These are phyloP conservation scores for Prunus yedoensis DNA, from an alignment of 331 rosid species.

Conservation along the genomic window DNA sequence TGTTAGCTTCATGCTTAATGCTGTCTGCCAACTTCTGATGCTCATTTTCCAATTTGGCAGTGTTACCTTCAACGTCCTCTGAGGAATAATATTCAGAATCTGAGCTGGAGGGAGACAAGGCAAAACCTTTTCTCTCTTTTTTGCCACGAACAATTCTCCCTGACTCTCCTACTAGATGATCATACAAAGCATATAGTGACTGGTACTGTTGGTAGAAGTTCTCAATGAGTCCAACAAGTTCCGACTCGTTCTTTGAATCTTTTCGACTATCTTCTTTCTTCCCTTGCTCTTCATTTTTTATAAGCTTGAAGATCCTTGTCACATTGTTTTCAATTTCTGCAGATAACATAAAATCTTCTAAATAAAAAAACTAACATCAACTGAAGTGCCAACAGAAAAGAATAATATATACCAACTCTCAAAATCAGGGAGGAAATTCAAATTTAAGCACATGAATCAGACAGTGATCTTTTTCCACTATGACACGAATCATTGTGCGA, in stretches of 20 bases:
- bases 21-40: constrained; percentile 38
- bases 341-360: neutral
- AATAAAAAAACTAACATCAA: neutral
- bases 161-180: constrained; percentile 51
- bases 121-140: constrained; percentile 15
- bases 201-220: constrained; percentile 60
- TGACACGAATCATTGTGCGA: neutral
- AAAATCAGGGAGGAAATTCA: neutral
- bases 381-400: neutral
- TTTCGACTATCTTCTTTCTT: constrained; percentile 30
- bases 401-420: neutral
- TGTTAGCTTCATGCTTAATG: constrained; percentile 54
- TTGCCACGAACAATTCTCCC: constrained; percentile 22
- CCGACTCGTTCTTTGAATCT: constrained; percentile 42
- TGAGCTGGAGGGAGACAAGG: constrained; percentile 46
- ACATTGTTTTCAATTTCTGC: constrained; percentile 65
- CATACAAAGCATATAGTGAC: constrained; percentile 45
- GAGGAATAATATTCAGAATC: constrained; percentile 66
- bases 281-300: constrained; percentile 48
- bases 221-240: constrained; percentile 55
- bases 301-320: constrained; percentile 50
- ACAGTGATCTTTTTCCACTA: neutral
- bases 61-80: constrained; percentile 41
- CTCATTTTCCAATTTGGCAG: constrained; percentile 31
- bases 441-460: neutral